These are phyloP conservation scores for Coemansia sp. DNA, from an alignment of 192 early-diverging fungal species.

Conservation along the genomic window DNA sequence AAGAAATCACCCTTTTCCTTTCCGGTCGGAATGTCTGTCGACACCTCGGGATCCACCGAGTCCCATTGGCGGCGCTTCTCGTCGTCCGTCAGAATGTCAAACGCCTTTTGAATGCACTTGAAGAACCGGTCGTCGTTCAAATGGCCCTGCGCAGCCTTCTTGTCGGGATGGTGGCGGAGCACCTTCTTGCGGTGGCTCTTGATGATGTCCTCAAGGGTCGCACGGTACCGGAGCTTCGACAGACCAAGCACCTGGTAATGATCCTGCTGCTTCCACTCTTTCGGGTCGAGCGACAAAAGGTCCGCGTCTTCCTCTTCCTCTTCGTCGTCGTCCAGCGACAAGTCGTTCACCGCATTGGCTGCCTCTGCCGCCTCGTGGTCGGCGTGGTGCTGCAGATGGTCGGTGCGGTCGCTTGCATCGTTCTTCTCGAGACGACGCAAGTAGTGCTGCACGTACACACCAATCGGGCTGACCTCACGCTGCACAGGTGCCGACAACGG, in stretches of 20 bases:
- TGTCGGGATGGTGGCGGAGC: slow-evolving; percentile 98
- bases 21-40: slow-evolving; percentile 67
- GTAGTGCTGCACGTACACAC: slow-evolving; percentile 54
- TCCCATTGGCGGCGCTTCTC: slow-evolving; percentile 92
- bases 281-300: slow-evolving; percentile 79
- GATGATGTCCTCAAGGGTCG: slow-evolving; percentile 93
- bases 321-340: slow-evolving; percentile 62
- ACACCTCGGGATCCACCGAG: slow-evolving; percentile 87
- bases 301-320: slow-evolving; percentile 80
- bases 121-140: slow-evolving; percentile 95
- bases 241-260: slow-evolving; percentile 96
- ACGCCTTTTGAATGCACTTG: slow-evolving; percentile 98
- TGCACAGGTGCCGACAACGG: slow-evolving; percentile 21
- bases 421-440: slow-evolving; percentile 30
- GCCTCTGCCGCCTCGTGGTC: slow-evolving; percentile 35
- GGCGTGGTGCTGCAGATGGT: slow-evolving; percentile 40
- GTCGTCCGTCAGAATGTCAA: slow-evolving; percentile 89
- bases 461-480: slow-evolving; percentile 42
- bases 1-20: slow-evolving; percentile 86
- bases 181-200: slow-evolving; percentile 86
- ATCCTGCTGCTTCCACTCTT: slow-evolving; percentile 96
- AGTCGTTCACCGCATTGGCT: slow-evolving; percentile 50
- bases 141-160: slow-evolving; percentile 80
- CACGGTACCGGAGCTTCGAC: slow-evolving; percentile 81
- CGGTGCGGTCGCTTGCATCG: slow-evolving; percentile 9